Percentiles rank a stretch among this genome's conserved stretches.
Evolutionary conservation across 768 basidiomycete genomes (phyloP).

Genomic region (Trametes sanguinea): DNA sequence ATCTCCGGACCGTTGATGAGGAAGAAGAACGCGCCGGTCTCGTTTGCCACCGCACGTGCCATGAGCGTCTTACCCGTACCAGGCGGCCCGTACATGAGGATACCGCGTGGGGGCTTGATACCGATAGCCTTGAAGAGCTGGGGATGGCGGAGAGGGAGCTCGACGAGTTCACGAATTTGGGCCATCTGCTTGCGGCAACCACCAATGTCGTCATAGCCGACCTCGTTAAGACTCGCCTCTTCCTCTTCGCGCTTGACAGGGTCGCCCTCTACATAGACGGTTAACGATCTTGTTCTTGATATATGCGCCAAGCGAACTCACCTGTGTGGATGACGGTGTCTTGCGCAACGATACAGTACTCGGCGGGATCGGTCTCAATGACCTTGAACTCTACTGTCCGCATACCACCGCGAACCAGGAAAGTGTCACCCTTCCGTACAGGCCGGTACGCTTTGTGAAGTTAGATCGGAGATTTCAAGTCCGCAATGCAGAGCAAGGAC

Average conservation of each 20-base stretch:
- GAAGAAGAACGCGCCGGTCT: conserved; percentile 99
- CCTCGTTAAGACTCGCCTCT: conserved; percentile 93
- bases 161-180: conserved; percentile 98
- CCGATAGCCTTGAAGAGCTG: conserved; percentile 99
- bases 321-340: conserved; percentile 97
- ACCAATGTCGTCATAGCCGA: conserved; percentile 99
- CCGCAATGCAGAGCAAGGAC: conserved; percentile 19
- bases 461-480: conserved; percentile 4
- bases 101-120: conserved; percentile 99
- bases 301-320: conserved; percentile 32
- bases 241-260: conserved; percentile 99
- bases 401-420: conserved; percentile 99
- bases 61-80: conserved; percentile 99
- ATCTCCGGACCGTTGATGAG: conserved; percentile 99
- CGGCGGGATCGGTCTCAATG: conserved; percentile 95
- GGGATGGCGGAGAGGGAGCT: conserved; percentile 95
- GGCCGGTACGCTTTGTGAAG: conserved; percentile 63
- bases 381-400: conserved; percentile 99
- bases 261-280: conserved; percentile 75
- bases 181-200: conserved; percentile 99
- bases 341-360: conserved; percentile 98
- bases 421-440: conserved; percentile 96
- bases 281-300: background rate
- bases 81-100: conserved; percentile 97
- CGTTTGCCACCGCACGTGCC: conserved; percentile 99